Evolutionary conservation across 2,329 filamentous ascomycete species (phyloP), one percentile per base, ranked within the genome.

Genomic region (Nothophaeocryptopus gaeumannii): DNA sequence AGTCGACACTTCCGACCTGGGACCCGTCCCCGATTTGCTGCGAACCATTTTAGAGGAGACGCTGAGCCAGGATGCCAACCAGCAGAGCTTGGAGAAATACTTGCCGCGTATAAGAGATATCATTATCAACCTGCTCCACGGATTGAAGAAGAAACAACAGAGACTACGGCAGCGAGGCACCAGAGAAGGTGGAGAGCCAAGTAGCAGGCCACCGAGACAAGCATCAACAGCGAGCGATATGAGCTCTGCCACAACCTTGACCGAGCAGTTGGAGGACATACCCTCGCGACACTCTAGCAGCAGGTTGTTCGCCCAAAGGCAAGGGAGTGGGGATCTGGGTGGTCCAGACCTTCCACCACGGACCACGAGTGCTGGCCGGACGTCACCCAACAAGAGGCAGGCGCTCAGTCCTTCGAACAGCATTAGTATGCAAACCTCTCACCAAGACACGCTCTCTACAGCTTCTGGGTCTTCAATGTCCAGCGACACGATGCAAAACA

Each of bases 111-210:
- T 99, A 69, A 85, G 93, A 62, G 93, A 99, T 70, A 99, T 99
- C 64, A 99, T 99, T 67, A 97, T 99, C 70, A 96, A 95, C 67
- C 78, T 99, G 29, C 80, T 99, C 8, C 93, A 99, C 68, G 93
- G 93, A 2, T 74, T 99, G 56, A 99, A 99, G 75, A 86, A 92
- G 70, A 99, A 99, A 70, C 93, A 99, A 67, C 91, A 95, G 65
- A 89, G 90, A 63, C 72, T 99, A 63, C 75, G 82, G 38, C 80
- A 81, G 55, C 77, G 78, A 52, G 75, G 75, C 51, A 72, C 70
- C 51, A 67, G 68, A 45, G 61, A 61, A 44, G 74, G 67, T 11
- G 61, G 53, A 33, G 56, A 53, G 33, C 30, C 50, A 13, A 53
- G 54, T 39, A 72, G 47, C 44, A 56, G 50, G 41, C 57, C 61